Base-by-base conservation (phyloP, 2,329 filamentous ascomycete species). In the Fusarium sp. region DNA sequence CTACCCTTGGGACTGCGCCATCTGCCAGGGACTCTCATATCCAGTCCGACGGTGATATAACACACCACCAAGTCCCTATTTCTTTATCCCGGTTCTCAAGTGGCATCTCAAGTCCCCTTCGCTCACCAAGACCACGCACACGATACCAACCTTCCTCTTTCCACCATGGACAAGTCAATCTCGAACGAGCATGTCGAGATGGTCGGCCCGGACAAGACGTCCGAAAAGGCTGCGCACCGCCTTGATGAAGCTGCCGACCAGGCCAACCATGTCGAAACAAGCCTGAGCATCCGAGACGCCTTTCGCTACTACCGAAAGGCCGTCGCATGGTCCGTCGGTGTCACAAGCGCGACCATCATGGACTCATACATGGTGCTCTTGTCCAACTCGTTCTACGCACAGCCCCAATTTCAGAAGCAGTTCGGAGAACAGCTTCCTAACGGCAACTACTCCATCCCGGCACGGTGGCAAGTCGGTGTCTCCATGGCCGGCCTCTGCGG, bases 281-380 rank as follows among this genome's bases (percentile, higher is more conserved):
- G 17, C 36, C 36, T 38, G 9, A 38, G 36, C 36, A n/a, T 38
- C 36, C 17, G 36, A 38, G 53, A 64, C 7, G 66, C 66, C n/a
- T 36, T 68, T 20, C 60, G 62, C 14, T 38, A 49, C 10, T 68
- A 68, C 33, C 38, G 56, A 8, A 57, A 61, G 24, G 66, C 66
- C 22, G 49, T 65, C 40, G 40, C 65, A 17, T 69, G 62, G 62
- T 65, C 62, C 1, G 20, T 69, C 24, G 27, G 64, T 22, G 17
- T 69, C 12, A 65, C 66, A 10, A 65, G 49, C 2, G 51, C 66
- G 4, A 61, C 64, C 38, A 65, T 69, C 49, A 69, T 69, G 66
- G 66, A 69, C 22, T 62, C 61, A 4, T 69, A 69, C n/a, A 62
- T 65, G 40, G 27, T 62, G 3, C 46, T 61, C 24, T 31, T 69